Percentiles rank a stretch among this genome's conserved stretches.
These are phyloP conservation scores for Didymosphaeria variabile DNA, from an alignment of 2,329 filamentous ascomycete species.

Conservation along the genomic window DNA sequence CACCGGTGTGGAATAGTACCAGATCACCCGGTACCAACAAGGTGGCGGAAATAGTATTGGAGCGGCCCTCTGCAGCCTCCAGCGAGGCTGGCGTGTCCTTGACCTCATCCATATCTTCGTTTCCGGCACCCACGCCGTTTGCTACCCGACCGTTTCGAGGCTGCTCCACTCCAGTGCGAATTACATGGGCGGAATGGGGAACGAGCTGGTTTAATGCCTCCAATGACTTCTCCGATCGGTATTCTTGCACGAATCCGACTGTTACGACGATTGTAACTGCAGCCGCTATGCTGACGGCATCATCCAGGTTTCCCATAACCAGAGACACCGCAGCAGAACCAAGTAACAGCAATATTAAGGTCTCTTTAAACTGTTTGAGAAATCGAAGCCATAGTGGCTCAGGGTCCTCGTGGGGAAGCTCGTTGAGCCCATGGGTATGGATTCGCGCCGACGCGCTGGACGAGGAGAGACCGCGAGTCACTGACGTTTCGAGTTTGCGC, in stretches of 20 bases:
- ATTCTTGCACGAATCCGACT: constrained; percentile 97
- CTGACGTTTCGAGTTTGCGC: constrained; percentile 79
- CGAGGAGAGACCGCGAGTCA: constrained; percentile 80
- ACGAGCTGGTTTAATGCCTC: constrained; percentile 94
- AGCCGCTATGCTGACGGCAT: constrained; percentile 93
- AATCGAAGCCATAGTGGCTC: constrained; percentile 97
- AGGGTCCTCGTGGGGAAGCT: constrained; percentile 91
- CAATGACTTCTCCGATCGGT: constrained; percentile 95
- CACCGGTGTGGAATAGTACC: constrained; percentile 92
- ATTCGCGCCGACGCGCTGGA: constrained; percentile 83
- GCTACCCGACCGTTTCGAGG: constrained; percentile 27
- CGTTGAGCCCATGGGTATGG: constrained; percentile 85
- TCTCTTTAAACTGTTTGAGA: constrained; percentile 95
- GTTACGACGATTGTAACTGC: constrained; percentile 97
- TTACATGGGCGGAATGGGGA: constrained; percentile 94
- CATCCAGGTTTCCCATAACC: constrained; percentile 90
- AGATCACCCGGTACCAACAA: constrained; percentile 92
- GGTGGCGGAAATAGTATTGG: constrained; percentile 84
- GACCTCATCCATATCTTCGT: constrained; percentile 59
- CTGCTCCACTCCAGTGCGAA: constrained; percentile 62
- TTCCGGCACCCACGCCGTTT: constrained; percentile 37
- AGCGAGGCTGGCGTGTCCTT: constrained; percentile 67
- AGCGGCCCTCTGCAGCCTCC: constrained; percentile 73
- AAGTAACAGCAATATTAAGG: constrained; percentile 89
- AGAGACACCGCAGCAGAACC: constrained; percentile 88